Evolutionary conservation across 2,329 filamentous ascomycete species (phyloP).

Genomic region (Fusarium sp.): DNA sequence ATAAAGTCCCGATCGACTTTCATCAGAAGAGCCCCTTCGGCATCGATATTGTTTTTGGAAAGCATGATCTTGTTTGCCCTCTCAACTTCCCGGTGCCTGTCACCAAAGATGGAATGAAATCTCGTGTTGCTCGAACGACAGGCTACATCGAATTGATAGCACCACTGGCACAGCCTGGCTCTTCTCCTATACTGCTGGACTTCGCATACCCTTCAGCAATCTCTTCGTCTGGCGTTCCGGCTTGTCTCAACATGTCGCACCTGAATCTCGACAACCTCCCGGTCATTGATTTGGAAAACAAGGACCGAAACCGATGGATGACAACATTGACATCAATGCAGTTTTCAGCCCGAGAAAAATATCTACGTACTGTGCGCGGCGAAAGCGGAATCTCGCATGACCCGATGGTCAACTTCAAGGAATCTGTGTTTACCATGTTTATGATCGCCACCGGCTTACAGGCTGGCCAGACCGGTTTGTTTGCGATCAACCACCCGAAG

Average conservation of each 20-base stretch:
- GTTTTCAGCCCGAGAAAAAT: slow-evolving; percentile 55
- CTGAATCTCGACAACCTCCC: slow-evolving; percentile 57
- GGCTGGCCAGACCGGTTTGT: slow-evolving; percentile 55
- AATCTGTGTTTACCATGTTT: slow-evolving; percentile 58
- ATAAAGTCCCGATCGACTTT: slow-evolving; percentile 50
- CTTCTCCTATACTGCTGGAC: slow-evolving; percentile 39
- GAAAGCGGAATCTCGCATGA: slow-evolving; percentile 41
- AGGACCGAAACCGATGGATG: slow-evolving; percentile 51
- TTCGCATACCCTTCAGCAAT: slow-evolving; percentile 52
- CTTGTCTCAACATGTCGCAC: slow-evolving; percentile 51
- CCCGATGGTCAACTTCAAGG: slow-evolving; percentile 57
- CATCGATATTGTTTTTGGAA: slow-evolving; percentile 53
- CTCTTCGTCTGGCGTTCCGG: slow-evolving; percentile 43
- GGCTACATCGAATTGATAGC: slow-evolving; percentile 57
- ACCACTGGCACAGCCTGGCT: slow-evolving; percentile 39
- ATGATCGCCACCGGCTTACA: slow-evolving; percentile 57
- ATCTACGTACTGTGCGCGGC: slow-evolving; percentile 44
- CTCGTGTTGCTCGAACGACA: slow-evolving; percentile 55
- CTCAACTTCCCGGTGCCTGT: slow-evolving; percentile 55
- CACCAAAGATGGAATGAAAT: slow-evolving; percentile 46
- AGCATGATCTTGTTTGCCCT: slow-evolving; percentile 43
- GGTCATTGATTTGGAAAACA: slow-evolving; percentile 51
- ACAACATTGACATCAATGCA: slow-evolving; percentile 50
- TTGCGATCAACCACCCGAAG: slow-evolving; percentile 51
- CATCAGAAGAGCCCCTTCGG: slow-evolving; percentile 51